These are phyloP conservation scores for Alloteropsis semialata DNA, from an alignment of 176 grass and related monocot genomes.

Conservation along the genomic window DNA sequence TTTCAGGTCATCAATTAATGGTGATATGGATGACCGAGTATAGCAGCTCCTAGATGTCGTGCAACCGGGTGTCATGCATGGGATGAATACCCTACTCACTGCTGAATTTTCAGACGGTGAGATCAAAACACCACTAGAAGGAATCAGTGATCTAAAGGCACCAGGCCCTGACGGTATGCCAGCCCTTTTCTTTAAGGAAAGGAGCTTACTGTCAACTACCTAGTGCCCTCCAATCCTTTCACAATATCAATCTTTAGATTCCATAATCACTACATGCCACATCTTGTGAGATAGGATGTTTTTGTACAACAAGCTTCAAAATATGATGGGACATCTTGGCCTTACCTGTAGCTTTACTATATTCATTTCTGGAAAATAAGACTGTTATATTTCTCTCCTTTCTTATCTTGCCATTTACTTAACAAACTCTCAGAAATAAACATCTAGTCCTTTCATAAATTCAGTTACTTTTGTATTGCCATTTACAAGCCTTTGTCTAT, in stretches of 20 bases:
- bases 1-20: too few species aligned
- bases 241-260: constrained; percentile 6
- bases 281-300: not conserved
- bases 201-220: constrained; percentile 10
- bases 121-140: too few species aligned
- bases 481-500: constrained; percentile 19
- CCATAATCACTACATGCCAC: not conserved
- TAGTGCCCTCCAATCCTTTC: not conserved
- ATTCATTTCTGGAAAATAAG: constrained; percentile 14
- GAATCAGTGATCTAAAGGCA: too few species aligned
- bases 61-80: too few species aligned
- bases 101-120: too few species aligned
- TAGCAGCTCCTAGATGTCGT: too few species aligned
- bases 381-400: constrained; percentile 14
- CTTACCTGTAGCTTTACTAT: not conserved
- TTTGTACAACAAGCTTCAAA: not conserved
- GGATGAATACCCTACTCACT: too few species aligned
- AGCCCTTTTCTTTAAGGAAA: too few species aligned
- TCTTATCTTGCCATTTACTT: not conserved
- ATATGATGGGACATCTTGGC: constrained; percentile 5
- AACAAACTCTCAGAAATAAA: not conserved
- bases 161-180: too few species aligned
- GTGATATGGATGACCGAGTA: too few species aligned
- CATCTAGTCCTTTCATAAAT: not conserved
- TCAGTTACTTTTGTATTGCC: constrained; percentile 18